Percentiles rank a stretch among this genome's conserved stretches.
These are phyloP conservation scores for Solanum bulbocastanum DNA, from an alignment of 257 asterid genomes.

Conservation along the genomic window DNA sequence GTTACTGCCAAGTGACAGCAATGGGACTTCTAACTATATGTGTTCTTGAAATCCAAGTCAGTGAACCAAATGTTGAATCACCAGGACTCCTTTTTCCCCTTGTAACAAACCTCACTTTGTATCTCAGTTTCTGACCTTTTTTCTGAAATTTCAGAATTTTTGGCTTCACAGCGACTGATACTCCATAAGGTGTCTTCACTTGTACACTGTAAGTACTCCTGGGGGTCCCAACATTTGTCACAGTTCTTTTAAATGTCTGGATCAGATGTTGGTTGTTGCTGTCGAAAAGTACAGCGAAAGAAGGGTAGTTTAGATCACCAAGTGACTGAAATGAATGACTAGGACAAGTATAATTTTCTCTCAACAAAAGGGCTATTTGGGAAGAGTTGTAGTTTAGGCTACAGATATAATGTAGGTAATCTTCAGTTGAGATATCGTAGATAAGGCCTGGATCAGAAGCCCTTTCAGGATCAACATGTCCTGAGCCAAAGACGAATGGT, in stretches of 20 bases:
- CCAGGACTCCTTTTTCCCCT: slow-evolving; percentile 3
- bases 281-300: slow-evolving; percentile 39
- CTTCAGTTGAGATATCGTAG: slow-evolving; percentile 39
- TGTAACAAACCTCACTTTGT: slow-evolving; percentile 32
- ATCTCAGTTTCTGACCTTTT: slow-evolving; percentile 41
- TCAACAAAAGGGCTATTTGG: slow-evolving; percentile 30
- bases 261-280: slow-evolving; percentile 4
- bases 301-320: slow-evolving; percentile 72
- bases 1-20: slow-evolving; percentile 47
- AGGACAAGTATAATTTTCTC: slow-evolving; percentile 38
- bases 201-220: slow-evolving; percentile 26
- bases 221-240: slow-evolving; percentile 54
- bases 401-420: slow-evolving; percentile 45
- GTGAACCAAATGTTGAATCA: slow-evolving; percentile 38
- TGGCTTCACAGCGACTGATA: slow-evolving; percentile 35
- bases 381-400: slow-evolving; percentile 48
- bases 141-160: slow-evolving; percentile 27
- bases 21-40: slow-evolving; percentile 57
- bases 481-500: slow-evolving; percentile 55
- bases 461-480: slow-evolving; percentile 53
- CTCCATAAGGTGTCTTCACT: slow-evolving; percentile 37
- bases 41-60: slow-evolving; percentile 37
- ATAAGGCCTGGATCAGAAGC: slow-evolving; percentile 67
- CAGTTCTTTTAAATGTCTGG: slow-evolving; percentile 31
- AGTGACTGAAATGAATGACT: slow-evolving; percentile 12